Conservation (phyloP, 2,329 filamentous ascomycete genomes). For the Aspergillus costaricaensis region DNA sequence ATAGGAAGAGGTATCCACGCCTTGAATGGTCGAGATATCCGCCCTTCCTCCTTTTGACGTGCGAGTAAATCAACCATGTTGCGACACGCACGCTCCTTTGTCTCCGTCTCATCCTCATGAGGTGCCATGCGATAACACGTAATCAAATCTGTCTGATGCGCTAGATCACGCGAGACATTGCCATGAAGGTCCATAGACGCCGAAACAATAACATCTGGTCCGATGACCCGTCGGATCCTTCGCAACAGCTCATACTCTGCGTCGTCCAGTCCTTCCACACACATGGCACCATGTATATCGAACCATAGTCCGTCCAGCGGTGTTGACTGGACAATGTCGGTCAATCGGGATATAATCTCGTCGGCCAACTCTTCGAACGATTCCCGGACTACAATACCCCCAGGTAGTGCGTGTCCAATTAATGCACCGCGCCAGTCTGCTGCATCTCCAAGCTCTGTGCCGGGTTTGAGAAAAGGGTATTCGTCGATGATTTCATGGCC, state of each 20-base stretch:
- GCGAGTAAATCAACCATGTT: slow-evolving; percentile 50
- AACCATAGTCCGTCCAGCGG: slow-evolving; percentile 55
- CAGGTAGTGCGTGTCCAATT: slow-evolving; percentile 51
- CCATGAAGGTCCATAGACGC: slow-evolving; percentile 60
- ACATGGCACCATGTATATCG: slow-evolving; percentile 61
- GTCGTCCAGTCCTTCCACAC: slow-evolving; percentile 54
- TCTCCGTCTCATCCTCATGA: slow-evolving; percentile 54
- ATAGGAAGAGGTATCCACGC: slow-evolving; percentile 57
- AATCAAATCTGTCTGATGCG: slow-evolving; percentile 53
- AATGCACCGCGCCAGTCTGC: slow-evolving; percentile 55
- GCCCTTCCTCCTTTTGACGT: background rate
- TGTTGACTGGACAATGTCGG: slow-evolving; percentile 34
- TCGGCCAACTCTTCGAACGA: slow-evolving; percentile 50
- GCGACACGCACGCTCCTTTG: slow-evolving; percentile 54
- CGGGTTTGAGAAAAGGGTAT: slow-evolving; percentile 50
- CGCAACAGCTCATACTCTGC: slow-evolving; percentile 51
- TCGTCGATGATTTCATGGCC: slow-evolving; percentile 47
- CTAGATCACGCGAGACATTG: slow-evolving; percentile 54
- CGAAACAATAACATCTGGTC: slow-evolving; percentile 51
- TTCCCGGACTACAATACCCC: slow-evolving; percentile 43
- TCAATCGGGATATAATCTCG: slow-evolving; percentile 47
- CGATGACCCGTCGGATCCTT: slow-evolving; percentile 50
- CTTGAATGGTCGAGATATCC: slow-evolving; percentile 46
- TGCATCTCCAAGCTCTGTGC: slow-evolving; percentile 43
- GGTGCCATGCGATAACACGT: slow-evolving; percentile 58